Base-by-base conservation (phyloP, 805 yeast species). In the Nakazawaea siamensis region DNA sequence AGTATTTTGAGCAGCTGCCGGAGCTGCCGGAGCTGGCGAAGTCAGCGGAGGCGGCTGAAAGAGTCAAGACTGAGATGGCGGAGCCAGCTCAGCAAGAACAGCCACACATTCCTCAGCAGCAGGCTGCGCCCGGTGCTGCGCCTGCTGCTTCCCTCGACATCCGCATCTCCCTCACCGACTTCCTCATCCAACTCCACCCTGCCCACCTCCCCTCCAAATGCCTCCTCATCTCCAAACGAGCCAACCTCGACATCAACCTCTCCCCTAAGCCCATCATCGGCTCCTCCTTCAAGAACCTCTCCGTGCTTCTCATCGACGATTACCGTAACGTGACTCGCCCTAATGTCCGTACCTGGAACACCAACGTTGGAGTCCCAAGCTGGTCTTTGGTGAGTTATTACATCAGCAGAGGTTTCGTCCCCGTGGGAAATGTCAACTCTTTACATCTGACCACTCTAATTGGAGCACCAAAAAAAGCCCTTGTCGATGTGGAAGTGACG, bases 231-330 rank as follows among this genome's bases (percentile, higher is more conserved):
- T 39, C 81, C 0, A 62, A 66, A 10, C 68, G 68, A 35, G 87
- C 83, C 4, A 70, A 57, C 28, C 10, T 24, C 13, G 27, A 24
- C 13, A 21, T 11, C 24, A 21, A 8, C 24, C 7, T 24, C 6
- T 55, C 72, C 5, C 81, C 74, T 31, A 34, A n/a, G n/a, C n/a
- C n/a, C n/a, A n/a, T n/a, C n/a, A n/a, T n/a, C n/a, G n/a, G n/a
- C n/a, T n/a, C n/a, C n/a, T n/a, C n/a, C n/a, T n/a, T n/a, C n/a
- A 63, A 78, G 29, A 63, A 69, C 4, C 50, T 76, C 0, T 55
- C 68, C 0, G 33, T 81, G 3, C 53, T 79, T 9, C 51, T 86
- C 23, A 74, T 82, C 31, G 95, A 86, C 56, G 92, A 85, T 45
- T 39, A 45, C 3, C 33, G 45, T 0, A 64, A 64, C 31, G n/a